Percentiles rank a stretch among this genome's conserved stretches.
Evolutionary conservation across 2,329 filamentous ascomycete genomes (phyloP).

Genomic region (Trichoderma harzianum): DNA sequence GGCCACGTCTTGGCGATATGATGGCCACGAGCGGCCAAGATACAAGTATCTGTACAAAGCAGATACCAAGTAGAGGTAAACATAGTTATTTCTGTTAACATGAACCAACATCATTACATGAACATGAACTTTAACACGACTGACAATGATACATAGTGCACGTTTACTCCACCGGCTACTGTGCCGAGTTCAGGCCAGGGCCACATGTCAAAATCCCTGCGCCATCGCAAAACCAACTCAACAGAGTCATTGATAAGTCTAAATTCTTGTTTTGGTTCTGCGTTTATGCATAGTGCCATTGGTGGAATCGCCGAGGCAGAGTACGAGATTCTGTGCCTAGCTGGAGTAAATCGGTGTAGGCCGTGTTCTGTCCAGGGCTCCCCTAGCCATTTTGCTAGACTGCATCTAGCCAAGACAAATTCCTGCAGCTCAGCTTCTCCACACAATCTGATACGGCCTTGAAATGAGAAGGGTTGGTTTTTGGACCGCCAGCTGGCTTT

Average conservation of each 20-base stretch:
- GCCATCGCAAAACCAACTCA: not conserved
- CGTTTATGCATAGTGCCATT: not conserved
- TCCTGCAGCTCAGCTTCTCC: not conserved
- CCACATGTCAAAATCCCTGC: not conserved
- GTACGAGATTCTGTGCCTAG: not conserved
- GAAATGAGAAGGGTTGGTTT: constrained; percentile 4
- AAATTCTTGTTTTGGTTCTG: not conserved
- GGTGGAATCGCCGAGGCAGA: not conserved
- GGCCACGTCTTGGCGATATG: not conserved
- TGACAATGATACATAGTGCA: not conserved
- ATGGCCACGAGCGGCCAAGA: too few species aligned
- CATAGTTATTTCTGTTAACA: not conserved
- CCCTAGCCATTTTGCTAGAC: not conserved
- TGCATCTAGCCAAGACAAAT: not conserved
- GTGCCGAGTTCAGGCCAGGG: not conserved
- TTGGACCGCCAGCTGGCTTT: not conserved
- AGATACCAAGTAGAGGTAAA: not conserved
- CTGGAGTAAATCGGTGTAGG: not conserved
- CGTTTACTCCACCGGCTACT: not conserved
- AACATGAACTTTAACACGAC: not conserved
- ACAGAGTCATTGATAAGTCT: not conserved
- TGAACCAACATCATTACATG: not conserved
- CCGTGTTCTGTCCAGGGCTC: not conserved
- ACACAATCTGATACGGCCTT: not conserved
- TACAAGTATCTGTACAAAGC: not conserved